Evolutionary conservation across 257 asterid genomes (phyloP).

Genomic region (Thymus quinquecostatus): DNA sequence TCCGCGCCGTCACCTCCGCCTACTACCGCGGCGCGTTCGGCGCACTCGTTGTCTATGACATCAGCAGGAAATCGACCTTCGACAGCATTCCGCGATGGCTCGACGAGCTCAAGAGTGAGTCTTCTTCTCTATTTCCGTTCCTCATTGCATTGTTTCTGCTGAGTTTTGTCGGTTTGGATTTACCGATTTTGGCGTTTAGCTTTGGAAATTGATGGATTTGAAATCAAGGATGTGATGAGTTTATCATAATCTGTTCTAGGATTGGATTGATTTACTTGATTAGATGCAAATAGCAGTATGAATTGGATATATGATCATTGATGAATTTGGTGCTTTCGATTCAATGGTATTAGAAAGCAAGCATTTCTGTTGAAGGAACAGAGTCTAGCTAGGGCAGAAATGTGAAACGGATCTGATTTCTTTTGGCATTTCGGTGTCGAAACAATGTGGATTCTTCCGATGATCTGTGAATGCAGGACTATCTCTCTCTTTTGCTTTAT

Average conservation of each 20-base stretch:
- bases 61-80: constrained; percentile 56
- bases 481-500: not conserved
- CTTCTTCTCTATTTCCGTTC: not conserved
- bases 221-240: constrained; percentile 6
- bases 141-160: not conserved
- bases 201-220: constrained; percentile 19
- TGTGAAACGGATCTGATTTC: constrained; percentile 34
- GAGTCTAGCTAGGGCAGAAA: constrained; percentile 14
- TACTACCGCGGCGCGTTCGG: constrained; percentile 81
- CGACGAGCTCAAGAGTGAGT: constrained; percentile 65
- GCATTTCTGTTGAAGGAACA: constrained; percentile 8
- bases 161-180: not conserved
- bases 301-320: constrained; percentile 1
- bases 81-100: constrained; percentile 82
- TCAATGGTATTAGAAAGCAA: not conserved
- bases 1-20: constrained; percentile 85
- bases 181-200: constrained; percentile 1
- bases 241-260: not conserved
- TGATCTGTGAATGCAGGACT: not conserved
- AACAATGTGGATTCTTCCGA: not conserved
- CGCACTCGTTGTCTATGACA: constrained; percentile 73
- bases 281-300: not conserved
- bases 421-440: not conserved
- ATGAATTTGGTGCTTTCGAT: constrained; percentile 17
- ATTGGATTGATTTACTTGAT: not conserved